A percentile compares a stretch with the other conserved stretches of the same genome.
phyloP scores from a whole-genome alignment of 2,329 filamentous ascomycete genomes.

The Purpureocillium lavendulum region DNA sequence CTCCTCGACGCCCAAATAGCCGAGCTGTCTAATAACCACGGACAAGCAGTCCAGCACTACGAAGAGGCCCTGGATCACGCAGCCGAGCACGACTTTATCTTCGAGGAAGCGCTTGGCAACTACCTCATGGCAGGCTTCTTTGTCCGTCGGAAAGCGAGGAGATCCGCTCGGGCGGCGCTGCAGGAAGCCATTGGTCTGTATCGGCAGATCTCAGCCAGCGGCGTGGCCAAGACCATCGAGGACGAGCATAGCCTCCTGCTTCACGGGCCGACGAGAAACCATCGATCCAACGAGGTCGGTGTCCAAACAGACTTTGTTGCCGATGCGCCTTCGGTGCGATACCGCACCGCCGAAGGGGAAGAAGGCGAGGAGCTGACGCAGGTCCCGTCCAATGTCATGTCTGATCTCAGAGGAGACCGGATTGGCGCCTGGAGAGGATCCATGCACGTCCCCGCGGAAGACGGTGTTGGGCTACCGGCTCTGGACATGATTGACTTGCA shows the following conservation, averaged over 20 bases:
- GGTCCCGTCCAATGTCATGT: constrained; percentile 33
- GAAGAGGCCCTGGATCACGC: constrained; percentile 67
- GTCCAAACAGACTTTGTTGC: constrained; percentile 65
- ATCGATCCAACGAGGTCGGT: constrained; percentile 51
- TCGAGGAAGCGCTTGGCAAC: constrained; percentile 67
- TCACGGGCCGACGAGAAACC: constrained; percentile 49
- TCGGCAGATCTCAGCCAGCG: constrained; percentile 59
- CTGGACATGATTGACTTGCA: constrained; percentile 79
- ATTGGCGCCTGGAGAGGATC: constrained; percentile 57
- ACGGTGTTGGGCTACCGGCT: constrained; percentile 57
- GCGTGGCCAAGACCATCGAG: constrained; percentile 60
- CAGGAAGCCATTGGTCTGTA: constrained; percentile 61
- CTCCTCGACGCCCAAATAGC: constrained; percentile 61
- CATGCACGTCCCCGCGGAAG: constrained; percentile 45
- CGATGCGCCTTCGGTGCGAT: constrained; percentile 45
- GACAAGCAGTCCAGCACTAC: constrained; percentile 52
- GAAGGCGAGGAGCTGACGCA: constrained; percentile 33
- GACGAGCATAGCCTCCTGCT: constrained; percentile 61
- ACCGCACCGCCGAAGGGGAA: constrained; percentile 37
- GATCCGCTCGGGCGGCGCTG: constrained; percentile 62
- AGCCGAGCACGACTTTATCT: constrained; percentile 54
- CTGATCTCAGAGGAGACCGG: constrained; percentile 46
- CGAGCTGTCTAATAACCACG: constrained; percentile 51
- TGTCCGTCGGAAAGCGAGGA: constrained; percentile 52
- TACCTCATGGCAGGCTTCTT: constrained; percentile 68